Conservation (phyloP, 495 filamentous ascomycete genomes). For the Lasiosphaeriaceae sp. region DNA sequence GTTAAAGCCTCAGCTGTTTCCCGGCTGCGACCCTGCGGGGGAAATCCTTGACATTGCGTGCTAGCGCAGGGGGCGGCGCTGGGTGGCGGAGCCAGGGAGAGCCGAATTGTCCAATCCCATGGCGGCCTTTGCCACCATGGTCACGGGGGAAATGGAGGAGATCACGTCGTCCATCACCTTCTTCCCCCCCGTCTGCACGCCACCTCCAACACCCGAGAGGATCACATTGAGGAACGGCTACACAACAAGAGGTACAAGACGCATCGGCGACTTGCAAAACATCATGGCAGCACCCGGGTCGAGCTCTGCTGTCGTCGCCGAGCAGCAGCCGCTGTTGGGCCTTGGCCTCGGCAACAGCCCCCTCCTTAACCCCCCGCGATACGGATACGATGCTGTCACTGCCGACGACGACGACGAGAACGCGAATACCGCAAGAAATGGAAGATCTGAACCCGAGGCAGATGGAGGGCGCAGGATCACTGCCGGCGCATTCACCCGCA, state of each 20-base stretch:
- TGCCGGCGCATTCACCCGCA: conserved; percentile 40
- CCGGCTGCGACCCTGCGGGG: no score
- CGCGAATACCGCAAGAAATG: background rate
- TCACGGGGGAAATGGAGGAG: background rate
- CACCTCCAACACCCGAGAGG: background rate
- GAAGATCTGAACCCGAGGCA: background rate
- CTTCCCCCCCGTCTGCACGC: background rate
- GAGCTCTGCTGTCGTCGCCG: background rate
- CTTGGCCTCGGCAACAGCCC: background rate
- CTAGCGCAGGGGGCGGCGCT: no score
- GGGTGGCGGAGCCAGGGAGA: no score
- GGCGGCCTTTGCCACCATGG: background rate
- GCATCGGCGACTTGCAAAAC: background rate
- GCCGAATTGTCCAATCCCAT: background rate
- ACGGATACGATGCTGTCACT: background rate
- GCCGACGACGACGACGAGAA: background rate
- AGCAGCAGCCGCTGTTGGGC: background rate
- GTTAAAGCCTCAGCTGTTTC: no score
- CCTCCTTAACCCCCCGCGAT: background rate
- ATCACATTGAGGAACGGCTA: background rate
- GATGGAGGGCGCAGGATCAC: background rate
- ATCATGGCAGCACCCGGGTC: background rate
- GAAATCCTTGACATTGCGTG: no score
- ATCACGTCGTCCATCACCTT: background rate
- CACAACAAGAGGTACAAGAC: background rate